Evolutionary conservation across 2,329 filamentous ascomycete species (phyloP).

Genomic region (Claviceps sp.): DNA sequence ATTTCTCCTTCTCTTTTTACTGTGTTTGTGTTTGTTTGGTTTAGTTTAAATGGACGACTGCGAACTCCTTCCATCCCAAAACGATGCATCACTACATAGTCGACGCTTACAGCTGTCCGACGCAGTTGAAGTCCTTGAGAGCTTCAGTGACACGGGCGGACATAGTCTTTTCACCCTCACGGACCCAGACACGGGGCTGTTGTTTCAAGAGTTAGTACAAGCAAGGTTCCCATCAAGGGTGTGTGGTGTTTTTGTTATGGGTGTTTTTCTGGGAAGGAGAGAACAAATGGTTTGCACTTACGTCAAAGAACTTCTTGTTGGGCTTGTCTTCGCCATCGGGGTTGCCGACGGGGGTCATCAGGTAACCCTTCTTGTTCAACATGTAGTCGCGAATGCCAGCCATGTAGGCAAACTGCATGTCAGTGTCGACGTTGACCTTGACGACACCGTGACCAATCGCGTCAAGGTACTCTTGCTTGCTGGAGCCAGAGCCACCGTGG

Average conservation of each 20-base stretch:
- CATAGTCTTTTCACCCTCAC: slow-evolving; percentile 97
- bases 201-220: neutral
- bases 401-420: slow-evolving; percentile 92
- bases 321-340: slow-evolving; percentile 93
- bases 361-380: slow-evolving; percentile 88
- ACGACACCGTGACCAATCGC: slow-evolving; percentile 90
- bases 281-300: slow-evolving; percentile 12
- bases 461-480: slow-evolving; percentile 78
- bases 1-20: neutral
- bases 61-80: neutral
- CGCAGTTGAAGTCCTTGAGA: slow-evolving; percentile 75
- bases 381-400: slow-evolving; percentile 90
- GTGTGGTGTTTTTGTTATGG: neutral
- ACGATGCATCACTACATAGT: neutral
- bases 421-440: slow-evolving; percentile 99
- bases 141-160: slow-evolving; percentile 63
- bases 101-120: slow-evolving; percentile 18
- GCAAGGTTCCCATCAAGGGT: neutral
- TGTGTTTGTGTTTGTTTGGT: neutral
- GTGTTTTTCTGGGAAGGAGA: neutral
- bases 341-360: slow-evolving; percentile 79
- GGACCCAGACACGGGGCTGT: slow-evolving; percentile 84
- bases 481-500: slow-evolving; percentile 91
- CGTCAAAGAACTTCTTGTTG: slow-evolving; percentile 91
- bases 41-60: neutral